phyloP scores from a whole-genome alignment of 768 basidiomycete species.

The Austroboletus eburneus region DNA sequence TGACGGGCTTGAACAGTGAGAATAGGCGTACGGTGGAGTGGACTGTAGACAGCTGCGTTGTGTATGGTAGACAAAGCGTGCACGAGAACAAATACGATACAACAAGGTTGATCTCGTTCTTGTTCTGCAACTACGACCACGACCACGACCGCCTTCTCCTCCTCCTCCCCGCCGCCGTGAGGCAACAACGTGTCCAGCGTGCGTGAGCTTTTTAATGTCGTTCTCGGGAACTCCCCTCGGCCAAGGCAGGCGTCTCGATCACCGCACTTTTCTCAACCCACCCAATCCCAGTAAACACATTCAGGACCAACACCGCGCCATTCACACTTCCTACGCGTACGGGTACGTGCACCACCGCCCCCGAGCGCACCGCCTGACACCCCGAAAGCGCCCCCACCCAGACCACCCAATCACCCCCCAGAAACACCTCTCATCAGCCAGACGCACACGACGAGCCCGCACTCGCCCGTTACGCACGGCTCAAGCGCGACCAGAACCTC shows the following conservation, averaged over 20 bases:
- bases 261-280: constrained; percentile 71
- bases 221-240: constrained; percentile 80
- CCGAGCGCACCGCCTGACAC: constrained; percentile 25
- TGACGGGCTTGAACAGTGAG: too few relatives aligned
- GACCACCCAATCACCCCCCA: too few relatives aligned
- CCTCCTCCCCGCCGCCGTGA: too few relatives aligned
- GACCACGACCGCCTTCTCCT: too few relatives aligned
- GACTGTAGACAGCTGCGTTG: too few relatives aligned
- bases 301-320: constrained; percentile 37
- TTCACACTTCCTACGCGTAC: constrained; percentile 65
- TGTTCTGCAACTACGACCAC: too few relatives aligned
- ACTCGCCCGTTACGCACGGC: constrained; percentile 44
- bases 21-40: constrained; percentile 3
- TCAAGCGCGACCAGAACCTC: constrained; percentile 40
- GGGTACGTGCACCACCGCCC: constrained; percentile 41
- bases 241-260: constrained; percentile 85
- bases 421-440: too few relatives aligned
- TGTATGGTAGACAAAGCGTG: constrained; percentile 16
- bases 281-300: constrained; percentile 17
- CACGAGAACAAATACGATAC: constrained; percentile 20
- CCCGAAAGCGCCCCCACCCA: constrained; percentile 41
- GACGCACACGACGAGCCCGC: constrained; percentile 44
- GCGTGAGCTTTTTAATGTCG: constrained; percentile 55
- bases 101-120: constrained; percentile 22
- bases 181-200: constrained; percentile 16